Conservation (phyloP, 140 eudicot genomes). For the Ambrosia hybrid region DNA sequence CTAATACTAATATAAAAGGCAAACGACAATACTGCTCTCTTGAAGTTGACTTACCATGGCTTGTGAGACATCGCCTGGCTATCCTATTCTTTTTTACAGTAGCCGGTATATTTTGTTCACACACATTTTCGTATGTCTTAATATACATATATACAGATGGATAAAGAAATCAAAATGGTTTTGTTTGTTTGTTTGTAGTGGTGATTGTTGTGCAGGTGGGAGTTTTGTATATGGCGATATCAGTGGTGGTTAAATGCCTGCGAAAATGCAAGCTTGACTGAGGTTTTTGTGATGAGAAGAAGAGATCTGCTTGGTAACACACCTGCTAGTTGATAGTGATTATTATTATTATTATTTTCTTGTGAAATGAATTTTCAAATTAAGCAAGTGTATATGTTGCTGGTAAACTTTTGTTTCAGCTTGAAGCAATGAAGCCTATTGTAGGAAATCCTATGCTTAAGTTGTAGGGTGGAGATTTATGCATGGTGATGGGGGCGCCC, state of each 20-base stretch:
- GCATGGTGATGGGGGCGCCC: no score
- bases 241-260: neutral
- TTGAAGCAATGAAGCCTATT: no score
- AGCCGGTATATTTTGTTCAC: slow-evolving; percentile 48
- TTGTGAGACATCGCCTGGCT: slow-evolving; percentile 58
- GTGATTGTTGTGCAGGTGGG: slow-evolving; percentile 48
- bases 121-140: neutral
- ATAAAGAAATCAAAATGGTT: neutral
- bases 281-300: no score
- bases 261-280: no score
- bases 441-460: no score
- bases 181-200: slow-evolving; percentile 34
- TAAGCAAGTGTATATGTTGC: no score
- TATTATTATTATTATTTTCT: no score
- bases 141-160: neutral
- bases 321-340: no score
- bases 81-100: slow-evolving; percentile 42
- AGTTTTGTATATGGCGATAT: slow-evolving; percentile 30
- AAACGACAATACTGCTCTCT: slow-evolving; percentile 49
- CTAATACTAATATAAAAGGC: neutral
- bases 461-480: no score
- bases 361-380: no score
- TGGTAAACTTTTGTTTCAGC: no score
- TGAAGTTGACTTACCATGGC: slow-evolving; percentile 67
- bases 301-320: no score